Base-by-base conservation (phyloP, 257 asterid genomes). In the Craterostigma plantagineum region DNA sequence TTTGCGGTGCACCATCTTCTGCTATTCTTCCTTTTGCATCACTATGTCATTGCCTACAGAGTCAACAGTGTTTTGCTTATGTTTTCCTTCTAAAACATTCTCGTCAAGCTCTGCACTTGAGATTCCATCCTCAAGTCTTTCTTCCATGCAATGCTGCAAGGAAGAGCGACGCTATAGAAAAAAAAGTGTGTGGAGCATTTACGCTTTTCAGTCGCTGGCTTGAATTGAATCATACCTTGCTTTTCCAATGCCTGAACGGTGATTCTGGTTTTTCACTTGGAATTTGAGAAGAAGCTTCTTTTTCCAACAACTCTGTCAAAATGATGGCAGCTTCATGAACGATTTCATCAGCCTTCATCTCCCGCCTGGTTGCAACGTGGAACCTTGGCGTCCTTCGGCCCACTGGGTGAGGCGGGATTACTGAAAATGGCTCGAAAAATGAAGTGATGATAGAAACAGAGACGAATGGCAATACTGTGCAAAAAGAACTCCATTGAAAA, bases 371-470 rank as follows among this genome's bases (percentile, higher is more conserved):
- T n/a, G n/a, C n/a, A n/a, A 78, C 82, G 11, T 94, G 94, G 67
- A 73, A 58, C 49, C 97, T 65, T 52, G 97, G 94, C 8, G 97
- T 86, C 62, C 97, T 74, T 62, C 78, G 81, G 34, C 97, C 91
- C 54, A 81, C 92, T 59, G 77, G 87, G 18, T 86, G 91, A 65
- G 87, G 84, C 42, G 71, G 68, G 63, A 72, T 76, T 50, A 91
- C 94, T 86, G 69, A 69, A 63, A 51, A 38, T 54, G 56, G 52
- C 35, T 52, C 65, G 48, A 53, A 23, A 23, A 23, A 2, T 23
- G 30, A 23, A 23, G 30, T 23, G 30, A 23, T 23, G 30, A 23
- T 23, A 23, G 30, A 2, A 23, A 23, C 30, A 23, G 30, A 23
- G 30, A 23, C 30, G 30, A 23, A 23, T 23, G n/a, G n/a, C n/a